These are phyloP conservation scores for Neoboletus magnificus DNA, from an alignment of 768 basidiomycete species.

Conservation along the genomic window DNA sequence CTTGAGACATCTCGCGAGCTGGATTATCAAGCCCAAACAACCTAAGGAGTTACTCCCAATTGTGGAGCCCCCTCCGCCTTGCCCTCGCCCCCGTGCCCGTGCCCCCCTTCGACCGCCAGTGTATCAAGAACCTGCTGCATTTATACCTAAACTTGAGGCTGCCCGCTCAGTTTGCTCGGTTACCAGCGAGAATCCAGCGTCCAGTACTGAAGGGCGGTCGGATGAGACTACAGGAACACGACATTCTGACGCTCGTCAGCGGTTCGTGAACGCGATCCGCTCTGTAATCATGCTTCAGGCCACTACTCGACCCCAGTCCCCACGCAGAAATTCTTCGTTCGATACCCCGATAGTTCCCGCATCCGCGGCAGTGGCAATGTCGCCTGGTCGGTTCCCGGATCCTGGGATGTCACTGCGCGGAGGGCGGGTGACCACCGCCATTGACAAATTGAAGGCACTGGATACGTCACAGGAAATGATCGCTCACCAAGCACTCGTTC, in stretches of 20 bases:
- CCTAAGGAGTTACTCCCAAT: slow-evolving; percentile 24
- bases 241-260: slow-evolving; percentile 31
- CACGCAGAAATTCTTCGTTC: slow-evolving; percentile 30
- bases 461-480: slow-evolving; percentile 40
- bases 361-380: slow-evolving; percentile 25
- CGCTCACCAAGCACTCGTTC: slow-evolving; percentile 48
- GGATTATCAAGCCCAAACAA: slow-evolving; percentile 24
- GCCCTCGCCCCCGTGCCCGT: slow-evolving; percentile 10
- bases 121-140: slow-evolving; percentile 21
- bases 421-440: slow-evolving; percentile 38
- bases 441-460: slow-evolving; percentile 42
- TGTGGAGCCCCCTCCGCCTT: slow-evolving; percentile 18
- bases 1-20: slow-evolving; percentile 22
- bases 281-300: slow-evolving; percentile 45
- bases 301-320: slow-evolving; percentile 30
- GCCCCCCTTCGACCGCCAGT: slow-evolving; percentile 8
- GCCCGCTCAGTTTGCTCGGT: slow-evolving; percentile 27
- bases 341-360: slow-evolving; percentile 23
- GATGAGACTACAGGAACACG: slow-evolving; percentile 27
- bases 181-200: slow-evolving; percentile 25
- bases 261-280: slow-evolving; percentile 43
- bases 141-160: slow-evolving; percentile 18
- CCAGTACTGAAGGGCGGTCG: slow-evolving; percentile 25
- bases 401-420: slow-evolving; percentile 35
- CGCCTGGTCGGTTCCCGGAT: slow-evolving; percentile 32